Percentiles rank a stretch among this genome's conserved stretches.
These are phyloP conservation scores for Crithidia thermophila DNA, from an alignment of 208 protist genomes.

Conservation along the genomic window DNA sequence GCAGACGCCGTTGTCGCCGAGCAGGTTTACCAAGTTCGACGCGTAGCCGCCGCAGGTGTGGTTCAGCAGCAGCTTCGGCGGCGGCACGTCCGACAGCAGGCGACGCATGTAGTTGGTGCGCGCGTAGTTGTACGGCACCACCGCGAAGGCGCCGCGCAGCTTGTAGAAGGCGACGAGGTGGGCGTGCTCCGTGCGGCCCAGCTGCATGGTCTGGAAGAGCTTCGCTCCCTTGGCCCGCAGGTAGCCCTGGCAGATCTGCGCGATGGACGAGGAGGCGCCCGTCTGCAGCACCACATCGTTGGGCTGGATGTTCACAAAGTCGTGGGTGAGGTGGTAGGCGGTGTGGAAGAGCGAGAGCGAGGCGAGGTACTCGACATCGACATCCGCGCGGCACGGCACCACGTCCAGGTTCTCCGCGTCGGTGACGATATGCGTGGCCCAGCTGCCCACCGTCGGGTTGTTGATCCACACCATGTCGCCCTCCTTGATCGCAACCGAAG, in stretches of 20 bases:
- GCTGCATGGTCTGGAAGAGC: conserved; percentile 90
- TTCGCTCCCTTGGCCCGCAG: conserved; percentile 85
- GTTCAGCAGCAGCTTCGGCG: conserved; percentile 95
- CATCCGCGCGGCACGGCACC: conserved; percentile 86
- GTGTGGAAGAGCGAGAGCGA: conserved; percentile 96
- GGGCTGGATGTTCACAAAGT: conserved; percentile 94
- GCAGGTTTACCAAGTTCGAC: conserved; percentile 87
- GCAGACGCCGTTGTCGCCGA: conserved; percentile 90
- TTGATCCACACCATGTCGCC: conserved; percentile 96
- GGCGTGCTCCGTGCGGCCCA: conserved; percentile 89
- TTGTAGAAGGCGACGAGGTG: conserved; percentile 87
- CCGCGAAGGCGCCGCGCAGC: conserved; percentile 78
- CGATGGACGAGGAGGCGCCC: conserved; percentile 82
- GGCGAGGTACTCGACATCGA: conserved; percentile 94
- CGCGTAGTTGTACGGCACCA: conserved; percentile 89
- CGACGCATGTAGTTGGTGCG: conserved; percentile 91
- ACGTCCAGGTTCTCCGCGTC: conserved; percentile 84
- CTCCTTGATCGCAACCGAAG: conserved; percentile 68
- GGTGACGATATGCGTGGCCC: conserved; percentile 91
- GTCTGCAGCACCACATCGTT: conserved; percentile 89
- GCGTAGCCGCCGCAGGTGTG: conserved; percentile 93
- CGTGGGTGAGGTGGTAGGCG: conserved; percentile 94
- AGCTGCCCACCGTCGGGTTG: conserved; percentile 88
- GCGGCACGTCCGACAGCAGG: conserved; percentile 92
- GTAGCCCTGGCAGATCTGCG: conserved; percentile 91